phyloP scores from a whole-genome alignment of 1,284 basidiomycete species.

The Cystobasidium sp. region DNA sequence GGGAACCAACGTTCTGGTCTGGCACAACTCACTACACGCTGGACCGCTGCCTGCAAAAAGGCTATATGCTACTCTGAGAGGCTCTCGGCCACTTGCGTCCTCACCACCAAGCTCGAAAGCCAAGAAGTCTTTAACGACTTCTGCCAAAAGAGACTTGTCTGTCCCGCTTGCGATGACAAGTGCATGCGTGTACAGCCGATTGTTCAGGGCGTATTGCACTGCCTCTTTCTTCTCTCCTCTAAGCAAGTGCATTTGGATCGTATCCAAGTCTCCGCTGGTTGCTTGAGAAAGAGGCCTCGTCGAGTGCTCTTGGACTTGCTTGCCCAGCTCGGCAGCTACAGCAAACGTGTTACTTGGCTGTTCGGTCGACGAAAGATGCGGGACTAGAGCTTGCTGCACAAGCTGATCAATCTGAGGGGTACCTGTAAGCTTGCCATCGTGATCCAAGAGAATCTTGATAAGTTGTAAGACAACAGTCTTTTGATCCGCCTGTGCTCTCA shows the following conservation, averaged over 20 bases:
- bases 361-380: slow-evolving; percentile 51
- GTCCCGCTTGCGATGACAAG: slow-evolving; percentile 91
- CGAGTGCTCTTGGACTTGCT: not conserved
- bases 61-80: slow-evolving; percentile 80
- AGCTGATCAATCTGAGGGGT: slow-evolving; percentile 71
- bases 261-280: slow-evolving; percentile 69
- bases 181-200: slow-evolving; percentile 93
- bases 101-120: slow-evolving; percentile 70
- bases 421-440: slow-evolving; percentile 81
- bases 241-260: slow-evolving; percentile 76
- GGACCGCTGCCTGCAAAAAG: slow-evolving; percentile 82
- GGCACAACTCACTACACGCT: slow-evolving; percentile 65
- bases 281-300: slow-evolving; percentile 57
- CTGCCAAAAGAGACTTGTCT: slow-evolving; percentile 92
- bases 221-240: slow-evolving; percentile 84
- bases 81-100: slow-evolving; percentile 61
- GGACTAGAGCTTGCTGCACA: slow-evolving; percentile 68
- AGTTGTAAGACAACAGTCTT: slow-evolving; percentile 76
- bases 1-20: not conserved
- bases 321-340: slow-evolving; percentile 21
- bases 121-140: slow-evolving; percentile 78
- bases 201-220: slow-evolving; percentile 82
- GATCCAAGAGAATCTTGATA: slow-evolving; percentile 77
- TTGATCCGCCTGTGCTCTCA: slow-evolving; percentile 70
- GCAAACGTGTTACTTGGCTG: slow-evolving; percentile 32